Conservation (phyloP, 345 rosid genomes). For the Gossypium sturtianum region DNA sequence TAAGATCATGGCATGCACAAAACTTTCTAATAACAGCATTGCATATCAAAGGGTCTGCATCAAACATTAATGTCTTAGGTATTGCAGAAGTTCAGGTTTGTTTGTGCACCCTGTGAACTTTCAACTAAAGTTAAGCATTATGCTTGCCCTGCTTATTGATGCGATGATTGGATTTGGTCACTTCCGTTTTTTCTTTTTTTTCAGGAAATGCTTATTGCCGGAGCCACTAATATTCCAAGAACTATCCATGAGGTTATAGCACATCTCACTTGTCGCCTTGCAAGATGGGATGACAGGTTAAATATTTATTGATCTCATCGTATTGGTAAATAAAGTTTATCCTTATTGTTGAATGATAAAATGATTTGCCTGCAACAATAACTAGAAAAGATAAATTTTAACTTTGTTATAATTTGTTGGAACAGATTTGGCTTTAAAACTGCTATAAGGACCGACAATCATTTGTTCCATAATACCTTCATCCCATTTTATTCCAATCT, state of each 20-base stretch:
- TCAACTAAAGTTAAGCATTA: neutral
- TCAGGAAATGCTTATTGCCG: constrained; percentile 58
- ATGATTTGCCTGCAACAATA: neutral
- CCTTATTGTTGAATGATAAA: neutral
- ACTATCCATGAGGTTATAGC: constrained; percentile 53
- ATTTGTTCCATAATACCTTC: neutral
- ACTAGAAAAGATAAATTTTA: too few relatives aligned
- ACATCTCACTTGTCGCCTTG: constrained; percentile 53
- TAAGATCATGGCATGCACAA: constrained; percentile 62
- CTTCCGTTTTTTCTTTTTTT: neutral
- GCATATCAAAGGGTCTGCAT: constrained; percentile 49
- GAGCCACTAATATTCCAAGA: constrained; percentile 35
- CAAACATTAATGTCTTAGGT: constrained; percentile 42
- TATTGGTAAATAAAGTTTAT: neutral
- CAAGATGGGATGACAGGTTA: constrained; percentile 71
- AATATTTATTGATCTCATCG: neutral
- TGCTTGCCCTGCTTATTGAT: neutral
- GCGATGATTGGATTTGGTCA: neutral
- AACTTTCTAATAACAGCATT: constrained; percentile 47
- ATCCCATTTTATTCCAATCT: neutral
- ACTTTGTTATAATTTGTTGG: neutral
- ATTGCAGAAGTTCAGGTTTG: constrained; percentile 62
- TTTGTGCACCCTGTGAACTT: constrained; percentile 1
- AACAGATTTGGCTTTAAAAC: neutral
- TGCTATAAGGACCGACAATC: neutral